A percentile compares a stretch with the other conserved stretches of the same genome.
phyloP scores from a whole-genome alignment of 345 rosid genomes.

The Arabis hirsuta region DNA sequence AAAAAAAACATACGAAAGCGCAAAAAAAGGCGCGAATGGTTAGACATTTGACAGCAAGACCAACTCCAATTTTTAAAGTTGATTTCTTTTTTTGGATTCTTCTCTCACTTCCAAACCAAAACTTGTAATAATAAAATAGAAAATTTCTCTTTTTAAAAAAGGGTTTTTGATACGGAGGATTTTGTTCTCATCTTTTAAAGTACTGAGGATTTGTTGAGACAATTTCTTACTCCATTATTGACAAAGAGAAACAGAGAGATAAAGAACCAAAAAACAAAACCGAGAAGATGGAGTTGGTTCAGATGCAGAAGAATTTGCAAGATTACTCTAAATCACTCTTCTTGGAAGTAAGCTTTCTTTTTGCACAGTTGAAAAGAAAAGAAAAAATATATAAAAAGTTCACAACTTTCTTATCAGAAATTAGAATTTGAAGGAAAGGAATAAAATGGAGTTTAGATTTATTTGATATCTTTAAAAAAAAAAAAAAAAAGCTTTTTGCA shows the following conservation, averaged over 20 bases:
- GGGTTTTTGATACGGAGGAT: conserved; percentile 29
- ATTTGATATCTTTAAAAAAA: background rate
- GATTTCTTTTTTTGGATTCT: conserved; percentile 31
- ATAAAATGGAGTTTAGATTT: background rate
- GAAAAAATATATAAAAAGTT: background rate
- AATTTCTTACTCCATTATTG: conserved; percentile 38
- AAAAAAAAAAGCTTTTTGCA: background rate
- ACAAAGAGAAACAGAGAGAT: conserved; percentile 32
- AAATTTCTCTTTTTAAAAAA: conserved; percentile 1
- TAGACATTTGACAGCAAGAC: conserved; percentile 41
- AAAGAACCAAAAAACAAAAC: conserved; percentile 3
- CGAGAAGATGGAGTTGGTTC: conserved; percentile 67
- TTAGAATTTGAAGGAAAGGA: background rate
- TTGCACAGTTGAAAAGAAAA: background rate
- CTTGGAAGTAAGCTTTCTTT: conserved; percentile 57
- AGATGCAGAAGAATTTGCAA: conserved; percentile 79
- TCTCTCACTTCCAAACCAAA: conserved; percentile 31
- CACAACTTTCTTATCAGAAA: background rate
- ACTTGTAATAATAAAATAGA: conserved; percentile 13
- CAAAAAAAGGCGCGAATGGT: conserved; percentile 30
- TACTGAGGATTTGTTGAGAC: conserved; percentile 33
- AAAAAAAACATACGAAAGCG: conserved; percentile 23
- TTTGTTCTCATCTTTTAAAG: conserved; percentile 33
- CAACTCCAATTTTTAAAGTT: conserved; percentile 33
- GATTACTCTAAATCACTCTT: conserved; percentile 80